A percentile compares a stretch with the other conserved stretches of the same genome.
phyloP scores from a whole-genome alignment of 2,329 filamentous ascomycete genomes.

The Cercospora nicotianae region DNA sequence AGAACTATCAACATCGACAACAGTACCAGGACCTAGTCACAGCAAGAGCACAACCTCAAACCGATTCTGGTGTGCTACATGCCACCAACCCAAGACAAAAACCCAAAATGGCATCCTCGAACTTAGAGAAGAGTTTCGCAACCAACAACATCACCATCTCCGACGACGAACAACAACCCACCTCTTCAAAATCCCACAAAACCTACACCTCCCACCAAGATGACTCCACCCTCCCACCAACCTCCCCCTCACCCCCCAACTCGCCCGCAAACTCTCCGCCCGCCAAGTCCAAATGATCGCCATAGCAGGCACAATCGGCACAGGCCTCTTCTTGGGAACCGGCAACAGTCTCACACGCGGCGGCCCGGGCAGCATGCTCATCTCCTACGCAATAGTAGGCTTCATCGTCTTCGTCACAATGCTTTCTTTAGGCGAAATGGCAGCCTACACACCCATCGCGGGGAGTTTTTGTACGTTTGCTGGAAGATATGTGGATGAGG shows the following conservation, averaged over 20 bases:
- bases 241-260: slow-evolving; percentile 19
- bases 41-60: background rate
- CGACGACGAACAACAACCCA: background rate
- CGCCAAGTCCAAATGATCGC: slow-evolving; percentile 64
- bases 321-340: slow-evolving; percentile 59
- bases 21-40: background rate
- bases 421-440: slow-evolving; percentile 80
- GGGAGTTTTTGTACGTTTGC: slow-evolving; percentile 68
- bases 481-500: slow-evolving; percentile 67
- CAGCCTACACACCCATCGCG: slow-evolving; percentile 73
- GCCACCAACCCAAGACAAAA: background rate
- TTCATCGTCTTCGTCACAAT: slow-evolving; percentile 76
- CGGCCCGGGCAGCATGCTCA: slow-evolving; percentile 65
- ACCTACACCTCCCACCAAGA: background rate
- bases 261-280: slow-evolving; percentile 57
- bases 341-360: slow-evolving; percentile 51
- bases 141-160: background rate
- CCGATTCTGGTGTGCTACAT: background rate
- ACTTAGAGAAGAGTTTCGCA: background rate
- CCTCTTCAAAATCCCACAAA: background rate
- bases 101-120: background rate
- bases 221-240: slow-evolving; percentile 16
- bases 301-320: slow-evolving; percentile 59
- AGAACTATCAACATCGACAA: background rate
- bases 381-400: slow-evolving; percentile 68